These are phyloP conservation scores for Hypoxylon sp. DNA, from an alignment of 2,329 filamentous ascomycete species.

Conservation along the genomic window DNA sequence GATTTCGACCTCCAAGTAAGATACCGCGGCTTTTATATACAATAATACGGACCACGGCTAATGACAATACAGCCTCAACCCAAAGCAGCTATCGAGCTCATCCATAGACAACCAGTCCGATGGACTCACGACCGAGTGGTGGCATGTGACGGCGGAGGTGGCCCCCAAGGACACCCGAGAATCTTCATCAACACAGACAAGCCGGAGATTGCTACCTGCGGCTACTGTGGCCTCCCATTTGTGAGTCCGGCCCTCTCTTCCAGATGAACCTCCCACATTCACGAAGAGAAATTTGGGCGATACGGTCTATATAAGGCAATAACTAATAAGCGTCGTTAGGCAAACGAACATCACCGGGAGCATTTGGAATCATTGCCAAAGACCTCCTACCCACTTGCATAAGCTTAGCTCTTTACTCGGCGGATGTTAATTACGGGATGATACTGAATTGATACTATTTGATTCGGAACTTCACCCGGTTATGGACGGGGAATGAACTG, in stretches of 20 bases:
- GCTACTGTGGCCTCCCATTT: constrained; percentile 93
- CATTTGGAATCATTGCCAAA: constrained; percentile 85
- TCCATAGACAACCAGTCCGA: constrained; percentile 93
- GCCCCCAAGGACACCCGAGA: constrained; percentile 88
- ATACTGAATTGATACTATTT: constrained; percentile 27
- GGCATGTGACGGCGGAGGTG: constrained; percentile 92
- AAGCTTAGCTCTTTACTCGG: constrained; percentile 41
- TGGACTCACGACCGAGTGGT: constrained; percentile 90
- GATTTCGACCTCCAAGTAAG: constrained; percentile 92
- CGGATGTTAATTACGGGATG: constrained; percentile 12
- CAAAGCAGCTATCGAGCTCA: constrained; percentile 91
- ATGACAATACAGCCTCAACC: constrained; percentile 80
- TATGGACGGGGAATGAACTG: constrained; percentile 22
- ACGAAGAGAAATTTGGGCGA: neutral
- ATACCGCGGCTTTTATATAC: constrained; percentile 24
- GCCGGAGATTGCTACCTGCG: constrained; percentile 90
- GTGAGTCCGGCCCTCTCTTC: constrained; percentile 70
- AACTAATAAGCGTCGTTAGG: constrained; percentile 68
- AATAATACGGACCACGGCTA: constrained; percentile 45
- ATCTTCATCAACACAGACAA: constrained; percentile 99
- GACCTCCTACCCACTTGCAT: constrained; percentile 84
- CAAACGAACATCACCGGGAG: constrained; percentile 88
- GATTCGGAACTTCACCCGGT: constrained; percentile 28
- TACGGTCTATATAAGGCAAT: constrained; percentile 20
- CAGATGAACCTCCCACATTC: neutral